Conservation (phyloP, 345 rosid species). For the Lepidium aucheri region DNA sequence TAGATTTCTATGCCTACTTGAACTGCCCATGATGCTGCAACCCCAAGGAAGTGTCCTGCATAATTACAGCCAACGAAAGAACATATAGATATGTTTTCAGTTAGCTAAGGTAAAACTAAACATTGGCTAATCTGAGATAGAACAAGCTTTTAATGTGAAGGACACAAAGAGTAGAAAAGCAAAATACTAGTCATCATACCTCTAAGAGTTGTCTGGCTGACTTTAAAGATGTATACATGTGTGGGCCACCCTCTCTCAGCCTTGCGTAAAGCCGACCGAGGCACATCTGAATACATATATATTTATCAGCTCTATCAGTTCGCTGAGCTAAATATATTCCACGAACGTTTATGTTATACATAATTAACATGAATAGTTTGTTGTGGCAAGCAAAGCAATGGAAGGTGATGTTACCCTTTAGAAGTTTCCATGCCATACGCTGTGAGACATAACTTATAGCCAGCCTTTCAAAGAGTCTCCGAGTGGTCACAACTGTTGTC, state of each 20-base stretch:
- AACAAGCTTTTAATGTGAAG: background rate
- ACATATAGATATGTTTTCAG: background rate
- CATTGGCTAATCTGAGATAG: background rate
- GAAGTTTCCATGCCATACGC: conserved; percentile 95
- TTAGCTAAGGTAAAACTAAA: background rate
- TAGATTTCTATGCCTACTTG: conserved; percentile 82
- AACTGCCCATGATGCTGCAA: conserved; percentile 81
- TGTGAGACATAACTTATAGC: conserved; percentile 74
- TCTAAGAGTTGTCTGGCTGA: conserved; percentile 83
- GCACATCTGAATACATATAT: conserved; percentile 52
- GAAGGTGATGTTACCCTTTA: conserved; percentile 56
- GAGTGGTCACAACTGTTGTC: conserved; percentile 85
- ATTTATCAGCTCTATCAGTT: background rate
- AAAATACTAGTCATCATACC: conserved; percentile 30
- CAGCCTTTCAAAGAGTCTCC: conserved; percentile 83
- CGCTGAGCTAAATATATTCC: background rate
- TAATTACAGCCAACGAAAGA: background rate
- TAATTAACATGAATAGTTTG: background rate
- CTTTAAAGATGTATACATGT: conserved; percentile 52
- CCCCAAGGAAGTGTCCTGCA: conserved; percentile 77
- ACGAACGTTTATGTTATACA: background rate
- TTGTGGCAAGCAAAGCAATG: background rate
- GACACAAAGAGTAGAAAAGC: background rate
- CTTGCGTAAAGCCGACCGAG: conserved; percentile 74
- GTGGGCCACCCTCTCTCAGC: conserved; percentile 75